Evolutionary conservation across 495 filamentous ascomycete species (phyloP).

Genomic region (Immersiella caudata): DNA sequence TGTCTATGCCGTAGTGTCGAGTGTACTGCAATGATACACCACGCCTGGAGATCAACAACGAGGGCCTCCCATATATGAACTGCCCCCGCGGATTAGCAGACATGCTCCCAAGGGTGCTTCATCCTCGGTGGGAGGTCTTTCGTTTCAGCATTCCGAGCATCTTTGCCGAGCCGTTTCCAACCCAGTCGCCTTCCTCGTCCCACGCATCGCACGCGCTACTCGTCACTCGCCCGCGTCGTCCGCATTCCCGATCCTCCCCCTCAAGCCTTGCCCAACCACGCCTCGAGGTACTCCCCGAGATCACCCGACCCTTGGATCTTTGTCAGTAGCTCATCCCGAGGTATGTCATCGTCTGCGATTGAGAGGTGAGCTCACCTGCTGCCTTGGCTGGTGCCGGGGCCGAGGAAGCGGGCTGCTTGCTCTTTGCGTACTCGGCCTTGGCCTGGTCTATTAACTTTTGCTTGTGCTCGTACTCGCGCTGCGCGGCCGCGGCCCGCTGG

Average conservation of each 20-base stretch:
- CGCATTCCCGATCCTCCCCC: conserved; percentile 26
- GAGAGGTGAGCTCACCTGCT: conserved; percentile 48
- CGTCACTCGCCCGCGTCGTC: not conserved
- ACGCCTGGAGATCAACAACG: conserved; percentile 23
- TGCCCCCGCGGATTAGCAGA: conserved; percentile 7
- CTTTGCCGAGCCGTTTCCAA: not conserved
- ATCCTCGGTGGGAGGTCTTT: not conserved
- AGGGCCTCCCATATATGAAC: not conserved
- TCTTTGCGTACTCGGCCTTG: conserved; percentile 84
- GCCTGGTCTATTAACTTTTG: conserved; percentile 84
- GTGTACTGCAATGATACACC: conserved; percentile 46
- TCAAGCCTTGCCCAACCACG: conserved; percentile 57
- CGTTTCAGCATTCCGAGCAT: conserved; percentile 9
- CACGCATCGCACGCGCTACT: not conserved
- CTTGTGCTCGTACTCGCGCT: conserved; percentile 86
- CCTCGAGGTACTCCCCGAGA: conserved; percentile 78
- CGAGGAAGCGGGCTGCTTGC: conserved; percentile 62
- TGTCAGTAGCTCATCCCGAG: conserved; percentile 63
- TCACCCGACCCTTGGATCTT: conserved; percentile 84
- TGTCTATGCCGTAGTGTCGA: conserved; percentile 44
- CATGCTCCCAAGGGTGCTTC: not conserved
- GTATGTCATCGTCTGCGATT: conserved; percentile 22
- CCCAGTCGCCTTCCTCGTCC: not conserved
- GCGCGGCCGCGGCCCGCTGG: conserved; percentile 64
- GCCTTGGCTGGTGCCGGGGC: conserved; percentile 31